A percentile compares a stretch with the other conserved stretches of the same genome.
Conservation (phyloP, 805 yeast species). For the Ogataea methylovora region DNA sequence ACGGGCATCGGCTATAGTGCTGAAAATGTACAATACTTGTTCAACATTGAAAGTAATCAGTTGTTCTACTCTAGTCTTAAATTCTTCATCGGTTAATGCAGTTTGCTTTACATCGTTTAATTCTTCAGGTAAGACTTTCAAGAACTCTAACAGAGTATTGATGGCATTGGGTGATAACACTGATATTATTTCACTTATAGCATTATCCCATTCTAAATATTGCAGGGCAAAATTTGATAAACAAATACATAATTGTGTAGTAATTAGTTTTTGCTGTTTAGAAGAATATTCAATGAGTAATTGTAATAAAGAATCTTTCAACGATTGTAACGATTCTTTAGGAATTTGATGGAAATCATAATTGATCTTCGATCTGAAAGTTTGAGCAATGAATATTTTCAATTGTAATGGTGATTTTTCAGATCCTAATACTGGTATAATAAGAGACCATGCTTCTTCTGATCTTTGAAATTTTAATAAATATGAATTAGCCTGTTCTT, state of each 20-base stretch:
- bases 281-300: constrained; percentile 42
- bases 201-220: constrained; percentile 61
- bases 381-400: constrained; percentile 84
- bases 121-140: constrained; percentile 89
- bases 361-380: constrained; percentile 75
- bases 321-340: constrained; percentile 40
- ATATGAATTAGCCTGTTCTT: constrained; percentile 42
- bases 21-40: constrained; percentile 56
- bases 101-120: constrained; percentile 68
- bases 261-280: constrained; percentile 46
- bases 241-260: constrained; percentile 77
- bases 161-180: constrained; percentile 35
- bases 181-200: constrained; percentile 59
- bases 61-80: constrained; percentile 51
- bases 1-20: constrained; percentile 33
- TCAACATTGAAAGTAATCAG: constrained; percentile 63
- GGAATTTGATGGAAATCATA: constrained; percentile 82
- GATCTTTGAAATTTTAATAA: constrained; percentile 82
- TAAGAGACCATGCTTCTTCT: constrained; percentile 68
- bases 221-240: constrained; percentile 80
- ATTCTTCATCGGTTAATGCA: constrained; percentile 77
- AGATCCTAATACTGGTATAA: constrained; percentile 45
- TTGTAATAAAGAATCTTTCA: constrained; percentile 61
- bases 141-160: constrained; percentile 61
- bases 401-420: constrained; percentile 38